Conservation (phyloP, 2,329 filamentous ascomycete genomes). For the Aureobasidium sp. region DNA sequence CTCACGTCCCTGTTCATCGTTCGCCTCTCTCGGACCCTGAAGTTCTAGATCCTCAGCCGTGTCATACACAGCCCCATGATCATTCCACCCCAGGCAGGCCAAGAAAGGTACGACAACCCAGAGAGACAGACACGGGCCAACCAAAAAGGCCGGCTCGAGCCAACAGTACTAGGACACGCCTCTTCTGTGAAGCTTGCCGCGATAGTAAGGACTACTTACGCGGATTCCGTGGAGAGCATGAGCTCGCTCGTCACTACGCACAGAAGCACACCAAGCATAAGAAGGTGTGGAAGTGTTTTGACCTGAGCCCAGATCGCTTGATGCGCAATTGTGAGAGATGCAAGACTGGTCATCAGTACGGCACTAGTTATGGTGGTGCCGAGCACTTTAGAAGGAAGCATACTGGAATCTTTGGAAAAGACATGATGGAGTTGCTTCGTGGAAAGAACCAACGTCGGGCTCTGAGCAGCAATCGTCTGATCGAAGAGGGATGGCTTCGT, state of each 20-base stretch:
- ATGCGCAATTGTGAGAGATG: constrained; percentile 81
- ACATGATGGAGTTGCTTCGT: constrained; percentile 7
- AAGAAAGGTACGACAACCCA: neutral
- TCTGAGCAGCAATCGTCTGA: neutral
- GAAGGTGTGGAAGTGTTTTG: constrained; percentile 56
- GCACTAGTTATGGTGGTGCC: constrained; percentile 89
- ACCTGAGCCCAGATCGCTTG: constrained; percentile 52
- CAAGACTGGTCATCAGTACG: constrained; percentile 67
- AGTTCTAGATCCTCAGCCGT: neutral
- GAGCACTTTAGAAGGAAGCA: constrained; percentile 83
- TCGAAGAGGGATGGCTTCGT: constrained; percentile 11
- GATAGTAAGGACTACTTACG: constrained; percentile 53
- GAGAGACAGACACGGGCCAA: neutral
- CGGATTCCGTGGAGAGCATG: constrained; percentile 81
- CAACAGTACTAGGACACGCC: constrained; percentile 52
- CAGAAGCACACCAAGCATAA: constrained; percentile 56
- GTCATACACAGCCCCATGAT: neutral
- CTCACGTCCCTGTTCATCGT: neutral
- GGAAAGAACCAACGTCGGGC: constrained; percentile 6
- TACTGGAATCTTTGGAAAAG: constrained; percentile 13
- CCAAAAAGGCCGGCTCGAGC: neutral
- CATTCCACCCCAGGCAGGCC: neutral
- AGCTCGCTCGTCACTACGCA: constrained; percentile 48
- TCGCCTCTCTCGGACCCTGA: neutral
- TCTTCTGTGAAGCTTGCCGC: constrained; percentile 59